Evolutionary conservation across 306 rosid species (phyloP).

Genomic region (Cucumis cinereus): DNA sequence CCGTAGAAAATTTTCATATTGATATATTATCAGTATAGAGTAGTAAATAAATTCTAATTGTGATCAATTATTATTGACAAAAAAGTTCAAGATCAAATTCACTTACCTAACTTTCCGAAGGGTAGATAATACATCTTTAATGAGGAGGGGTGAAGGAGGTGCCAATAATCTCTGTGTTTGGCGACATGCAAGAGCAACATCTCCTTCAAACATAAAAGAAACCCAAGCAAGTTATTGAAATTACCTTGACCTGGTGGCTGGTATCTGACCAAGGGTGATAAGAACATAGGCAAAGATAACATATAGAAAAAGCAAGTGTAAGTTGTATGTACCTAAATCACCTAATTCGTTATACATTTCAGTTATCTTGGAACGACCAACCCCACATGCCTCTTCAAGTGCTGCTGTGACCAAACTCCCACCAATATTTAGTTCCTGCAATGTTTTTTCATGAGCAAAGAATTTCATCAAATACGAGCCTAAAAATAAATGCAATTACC

Average conservation of each 20-base stretch:
- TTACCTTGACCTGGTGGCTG: neutral
- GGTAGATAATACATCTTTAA: slow-evolving; percentile 62
- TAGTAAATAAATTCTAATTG: neutral
- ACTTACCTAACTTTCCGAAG: slow-evolving; percentile 66
- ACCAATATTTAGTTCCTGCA: slow-evolving; percentile 83
- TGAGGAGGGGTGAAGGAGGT: slow-evolving; percentile 62
- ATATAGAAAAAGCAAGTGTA: slow-evolving; percentile 12
- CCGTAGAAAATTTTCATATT: no score
- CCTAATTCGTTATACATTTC: slow-evolving; percentile 86
- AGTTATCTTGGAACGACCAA: slow-evolving; percentile 48
- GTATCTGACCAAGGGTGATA: neutral
- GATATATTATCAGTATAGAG: neutral
- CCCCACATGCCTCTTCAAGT: slow-evolving; percentile 80
- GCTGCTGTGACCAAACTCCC: slow-evolving; percentile 80
- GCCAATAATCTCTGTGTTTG: slow-evolving; percentile 80
- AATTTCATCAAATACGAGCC: neutral
- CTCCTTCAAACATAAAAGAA: slow-evolving; percentile 49
- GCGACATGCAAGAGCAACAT: slow-evolving; percentile 90
- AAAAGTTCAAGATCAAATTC: slow-evolving; percentile 1
- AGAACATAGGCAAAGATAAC: slow-evolving; percentile 13
- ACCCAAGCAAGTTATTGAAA: slow-evolving; percentile 16
- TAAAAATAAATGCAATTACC: neutral
- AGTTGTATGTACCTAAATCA: slow-evolving; percentile 58
- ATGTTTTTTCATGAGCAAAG: neutral
- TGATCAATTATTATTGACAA: neutral